Conservation (phyloP, 805 yeast genomes). For the Jamesozyma hellenica region DNA sequence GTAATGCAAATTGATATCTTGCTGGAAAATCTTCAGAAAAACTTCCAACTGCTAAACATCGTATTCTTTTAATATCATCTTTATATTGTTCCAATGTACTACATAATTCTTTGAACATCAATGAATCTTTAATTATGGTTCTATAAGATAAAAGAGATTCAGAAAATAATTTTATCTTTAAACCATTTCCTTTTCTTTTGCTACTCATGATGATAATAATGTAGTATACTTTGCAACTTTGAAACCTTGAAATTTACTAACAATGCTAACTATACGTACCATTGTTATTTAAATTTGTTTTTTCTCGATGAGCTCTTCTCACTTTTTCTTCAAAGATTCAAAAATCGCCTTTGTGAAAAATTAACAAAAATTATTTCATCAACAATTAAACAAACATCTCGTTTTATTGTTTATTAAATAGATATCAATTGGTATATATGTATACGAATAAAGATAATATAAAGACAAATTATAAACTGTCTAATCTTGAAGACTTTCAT, state of each 20-base stretch:
- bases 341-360: too few species aligned
- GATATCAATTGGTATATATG: too few species aligned
- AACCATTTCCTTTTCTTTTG: neutral
- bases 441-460: too few species aligned
- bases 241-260: too few species aligned
- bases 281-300: too few species aligned
- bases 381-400: too few species aligned
- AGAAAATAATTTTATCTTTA: neutral
- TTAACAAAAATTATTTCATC: too few species aligned
- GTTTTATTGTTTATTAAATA: too few species aligned
- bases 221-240: too few species aligned
- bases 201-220: neutral
- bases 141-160: conserved; percentile 8
- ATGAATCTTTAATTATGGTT: conserved; percentile 18
- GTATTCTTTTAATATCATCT: conserved; percentile 26
- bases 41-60: conserved; percentile 67
- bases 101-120: conserved; percentile 23
- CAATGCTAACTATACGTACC: too few species aligned
- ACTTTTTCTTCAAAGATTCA: too few species aligned
- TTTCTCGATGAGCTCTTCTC: neutral
- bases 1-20: conserved; percentile 53
- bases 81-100: conserved; percentile 10
- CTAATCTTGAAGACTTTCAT: conserved; percentile 6
- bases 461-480: too few species aligned
- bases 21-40: conserved; percentile 52